These are phyloP conservation scores for Phytophthora hybrid DNA, from an alignment of 352 stramenopile species.

Conservation along the genomic window DNA sequence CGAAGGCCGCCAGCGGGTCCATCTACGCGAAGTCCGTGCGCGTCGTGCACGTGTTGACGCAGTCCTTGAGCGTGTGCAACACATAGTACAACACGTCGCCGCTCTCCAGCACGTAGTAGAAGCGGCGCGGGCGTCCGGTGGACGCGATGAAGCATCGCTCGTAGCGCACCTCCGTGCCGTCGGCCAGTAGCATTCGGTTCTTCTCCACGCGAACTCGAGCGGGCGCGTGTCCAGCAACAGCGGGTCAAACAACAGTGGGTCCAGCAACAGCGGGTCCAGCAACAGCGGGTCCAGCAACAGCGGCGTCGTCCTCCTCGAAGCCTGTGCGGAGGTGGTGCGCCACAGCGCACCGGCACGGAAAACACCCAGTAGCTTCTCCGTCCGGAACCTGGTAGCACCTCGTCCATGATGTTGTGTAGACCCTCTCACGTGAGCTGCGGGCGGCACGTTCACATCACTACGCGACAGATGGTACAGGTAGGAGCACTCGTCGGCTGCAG, in stretches of 20 bases:
- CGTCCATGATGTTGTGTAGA: too few relatives aligned
- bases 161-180: conserved; percentile 85
- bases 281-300: too few relatives aligned
- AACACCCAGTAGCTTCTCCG: too few relatives aligned
- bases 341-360: too few relatives aligned
- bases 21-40: conserved; percentile 85
- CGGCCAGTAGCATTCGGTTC: conserved; percentile 82
- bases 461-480: too few relatives aligned
- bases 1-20: conserved; percentile 58
- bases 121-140: conserved; percentile 79
- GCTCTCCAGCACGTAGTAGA: conserved; percentile 92
- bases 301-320: conserved; percentile 69
- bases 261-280: too few relatives aligned
- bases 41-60: conserved; percentile 88
- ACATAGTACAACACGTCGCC: conserved; percentile 80
- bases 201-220: conserved; percentile 89
- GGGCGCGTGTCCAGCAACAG: conserved; percentile 79
- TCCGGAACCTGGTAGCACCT: too few relatives aligned
- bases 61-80: conserved; percentile 85
- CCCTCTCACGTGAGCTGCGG: too few relatives aligned
- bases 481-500: too few relatives aligned
- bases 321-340: conserved; percentile 75
- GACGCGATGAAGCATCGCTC: conserved; percentile 90
- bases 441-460: too few relatives aligned
- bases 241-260: too few relatives aligned